These are phyloP conservation scores for Solanum tacnaense DNA, from an alignment of 257 asterid genomes.

Conservation along the genomic window DNA sequence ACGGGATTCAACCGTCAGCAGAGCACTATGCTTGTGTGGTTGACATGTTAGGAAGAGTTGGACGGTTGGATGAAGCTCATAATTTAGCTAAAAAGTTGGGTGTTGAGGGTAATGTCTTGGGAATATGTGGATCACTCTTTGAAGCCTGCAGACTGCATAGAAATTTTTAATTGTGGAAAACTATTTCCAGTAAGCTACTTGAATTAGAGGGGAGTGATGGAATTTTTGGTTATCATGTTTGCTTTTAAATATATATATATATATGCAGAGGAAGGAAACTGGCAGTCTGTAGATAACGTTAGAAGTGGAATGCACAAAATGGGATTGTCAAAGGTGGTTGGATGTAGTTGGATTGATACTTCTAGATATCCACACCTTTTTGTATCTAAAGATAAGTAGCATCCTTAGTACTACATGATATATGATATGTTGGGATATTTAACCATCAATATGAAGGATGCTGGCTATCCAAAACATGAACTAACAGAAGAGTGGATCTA, in stretches of 20 bases:
- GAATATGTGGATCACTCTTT: constrained; percentile 80
- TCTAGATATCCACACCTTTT: constrained; percentile 39
- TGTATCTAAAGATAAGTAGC: constrained; percentile 46
- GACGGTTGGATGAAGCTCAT: constrained; percentile 51
- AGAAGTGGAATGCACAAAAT: constrained; percentile 52
- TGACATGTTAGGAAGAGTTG: constrained; percentile 68
- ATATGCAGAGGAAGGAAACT: constrained; percentile 50
- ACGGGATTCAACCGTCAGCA: constrained; percentile 39
- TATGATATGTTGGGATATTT: constrained; percentile 40
- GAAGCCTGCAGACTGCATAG: constrained; percentile 66
- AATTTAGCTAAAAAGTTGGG: constrained; percentile 47
- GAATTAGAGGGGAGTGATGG: constrained; percentile 36
- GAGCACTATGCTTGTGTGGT: constrained; percentile 75
- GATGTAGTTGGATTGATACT: constrained; percentile 82
- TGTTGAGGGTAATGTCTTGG: constrained; percentile 30
- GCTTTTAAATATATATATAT: constrained; percentile 36
- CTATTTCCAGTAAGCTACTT: constrained; percentile 57
- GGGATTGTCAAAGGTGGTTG: constrained; percentile 62
- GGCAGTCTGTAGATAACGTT: constrained; percentile 45
- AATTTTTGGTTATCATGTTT: constrained; percentile 54
- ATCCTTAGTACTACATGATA: constrained; percentile 31
- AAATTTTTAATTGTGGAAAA: constrained; percentile 57
- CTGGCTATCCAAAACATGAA: constrained; percentile 25
- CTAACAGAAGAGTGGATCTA: constrained; percentile 18
- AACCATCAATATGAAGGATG: constrained; percentile 51